phyloP scores from a whole-genome alignment of 805 yeast genomes.

The Blastobotrys parvus region DNA sequence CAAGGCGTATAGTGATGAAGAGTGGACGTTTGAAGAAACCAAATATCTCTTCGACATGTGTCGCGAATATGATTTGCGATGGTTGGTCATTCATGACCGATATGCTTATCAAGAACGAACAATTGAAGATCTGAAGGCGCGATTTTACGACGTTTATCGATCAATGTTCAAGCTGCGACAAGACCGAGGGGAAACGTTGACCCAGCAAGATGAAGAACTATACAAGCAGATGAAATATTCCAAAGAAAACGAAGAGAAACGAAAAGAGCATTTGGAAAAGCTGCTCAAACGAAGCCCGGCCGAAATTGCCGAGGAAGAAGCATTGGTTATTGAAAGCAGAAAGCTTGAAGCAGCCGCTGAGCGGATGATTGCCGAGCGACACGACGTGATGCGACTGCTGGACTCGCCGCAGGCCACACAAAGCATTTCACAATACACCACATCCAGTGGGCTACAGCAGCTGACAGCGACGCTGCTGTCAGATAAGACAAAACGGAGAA shows the following conservation, averaged over 20 bases:
- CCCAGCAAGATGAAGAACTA: constrained; percentile 41
- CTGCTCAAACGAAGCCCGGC: constrained; percentile 82
- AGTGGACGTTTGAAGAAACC: constrained; percentile 76
- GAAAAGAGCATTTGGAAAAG: constrained; percentile 73
- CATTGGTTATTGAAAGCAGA: constrained; percentile 84
- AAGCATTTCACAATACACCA: constrained; percentile 65
- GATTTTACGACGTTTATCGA: constrained; percentile 64
- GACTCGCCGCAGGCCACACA: constrained; percentile 72
- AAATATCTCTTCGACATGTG: constrained; percentile 61
- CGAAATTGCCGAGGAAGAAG: constrained; percentile 96
- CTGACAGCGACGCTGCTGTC: constrained; percentile 70
- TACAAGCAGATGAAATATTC: constrained; percentile 61
- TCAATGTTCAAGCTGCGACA: constrained; percentile 40
- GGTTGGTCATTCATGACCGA: constrained; percentile 62
- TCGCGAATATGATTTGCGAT: constrained; percentile 48
- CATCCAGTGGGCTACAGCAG: constrained; percentile 85
- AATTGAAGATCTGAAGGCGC: constrained; percentile 74
- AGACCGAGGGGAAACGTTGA: constrained; percentile 29
- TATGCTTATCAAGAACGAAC: constrained; percentile 40
- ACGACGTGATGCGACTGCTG: constrained; percentile 62
- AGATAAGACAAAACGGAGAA: constrained; percentile 46
- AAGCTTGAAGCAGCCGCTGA: constrained; percentile 89
- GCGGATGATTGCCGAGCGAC: constrained; percentile 76
- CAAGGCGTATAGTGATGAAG: constrained; percentile 29
- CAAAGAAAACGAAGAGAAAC: constrained; percentile 60